Base-by-base conservation (phyloP, 305 asterid species). In the Lippia alba region DNA sequence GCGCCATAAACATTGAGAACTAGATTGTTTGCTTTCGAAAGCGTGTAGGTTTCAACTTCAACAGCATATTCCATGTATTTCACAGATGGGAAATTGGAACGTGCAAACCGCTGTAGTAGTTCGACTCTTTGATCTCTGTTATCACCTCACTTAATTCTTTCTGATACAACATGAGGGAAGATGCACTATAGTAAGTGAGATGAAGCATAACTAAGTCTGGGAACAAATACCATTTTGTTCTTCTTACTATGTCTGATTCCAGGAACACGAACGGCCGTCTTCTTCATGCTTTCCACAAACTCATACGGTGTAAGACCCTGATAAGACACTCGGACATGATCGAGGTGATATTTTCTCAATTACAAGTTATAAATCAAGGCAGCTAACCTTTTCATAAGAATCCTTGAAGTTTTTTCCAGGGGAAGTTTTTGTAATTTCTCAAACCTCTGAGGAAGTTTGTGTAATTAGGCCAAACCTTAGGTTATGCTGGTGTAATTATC, bases 121-220 rank as follows among this genome's bases (percentile, higher is more conserved):
- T 92, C 98, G 30, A 94, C 99, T 74, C 99, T 94, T 87, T 94
- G 89, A 62, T 94, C 99, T 81, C 97, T 87, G 89, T 94, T 94
- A 90, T 94, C 99, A 33, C 90, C 90, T 78, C 96, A 87, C 98
- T 95, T 84, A 73, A 84, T 80, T 76, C 88, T 84, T 49, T 81
- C 54, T 24, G 33, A 8, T 36, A 4, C 1, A 36, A 36, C 53
- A 56, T 46, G 10, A 40, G 33, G 12, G 49, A 9, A 30, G n/a
- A 11, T 8, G 49, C 8, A 11, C 12, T 0, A 44, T 44, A 11
- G 49, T 3, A 6, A 8, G 14, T 44, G 49, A 44, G 49, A 14
- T 4, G 11, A 49, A 36, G 44, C 17, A 32, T 30, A 49, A 6
- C 5, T 49, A 49, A 3, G 16, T 51, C 6, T 51, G 56, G n/a